phyloP scores from a whole-genome alignment of 1,284 basidiomycete genomes.

The Ceratobasidium theobromae region DNA sequence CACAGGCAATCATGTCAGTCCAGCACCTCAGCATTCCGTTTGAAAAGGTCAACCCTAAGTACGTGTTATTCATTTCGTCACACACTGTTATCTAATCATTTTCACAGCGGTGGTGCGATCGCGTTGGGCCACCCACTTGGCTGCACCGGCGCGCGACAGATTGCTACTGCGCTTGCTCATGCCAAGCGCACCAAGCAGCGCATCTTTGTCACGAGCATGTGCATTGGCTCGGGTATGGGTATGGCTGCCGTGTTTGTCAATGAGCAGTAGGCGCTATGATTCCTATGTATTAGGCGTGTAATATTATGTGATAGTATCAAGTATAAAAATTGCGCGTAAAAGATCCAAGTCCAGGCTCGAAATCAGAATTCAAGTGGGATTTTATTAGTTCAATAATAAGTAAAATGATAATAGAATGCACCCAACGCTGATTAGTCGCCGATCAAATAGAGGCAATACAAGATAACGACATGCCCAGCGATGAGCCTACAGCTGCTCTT shows the following conservation, averaged over 20 bases:
- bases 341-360: too few species aligned
- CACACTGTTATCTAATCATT: neutral
- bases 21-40: constrained; percentile 73
- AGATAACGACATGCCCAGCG: constrained; percentile 31
- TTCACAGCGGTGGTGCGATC: constrained; percentile 72
- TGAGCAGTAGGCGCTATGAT: constrained; percentile 47
- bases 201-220: constrained; percentile 91
- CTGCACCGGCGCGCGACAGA: constrained; percentile 82
- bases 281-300: neutral
- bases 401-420: constrained; percentile 1
- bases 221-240: constrained; percentile 90
- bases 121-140: constrained; percentile 86
- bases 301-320: too few species aligned
- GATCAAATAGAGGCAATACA: constrained; percentile 23
- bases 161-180: constrained; percentile 82
- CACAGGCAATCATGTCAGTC: constrained; percentile 78
- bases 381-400: too few species aligned
- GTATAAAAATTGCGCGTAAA: too few species aligned
- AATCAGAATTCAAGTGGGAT: too few species aligned
- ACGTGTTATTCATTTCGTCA: neutral
- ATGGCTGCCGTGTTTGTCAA: constrained; percentile 72
- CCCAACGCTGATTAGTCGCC: constrained; percentile 32
- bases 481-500: neutral
- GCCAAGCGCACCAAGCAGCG: constrained; percentile 58
- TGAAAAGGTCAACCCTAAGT: constrained; percentile 79